Evolutionary conservation across 2,329 filamentous ascomycete genomes (phyloP).

Genomic region (Paracoccidioides lutzii): DNA sequence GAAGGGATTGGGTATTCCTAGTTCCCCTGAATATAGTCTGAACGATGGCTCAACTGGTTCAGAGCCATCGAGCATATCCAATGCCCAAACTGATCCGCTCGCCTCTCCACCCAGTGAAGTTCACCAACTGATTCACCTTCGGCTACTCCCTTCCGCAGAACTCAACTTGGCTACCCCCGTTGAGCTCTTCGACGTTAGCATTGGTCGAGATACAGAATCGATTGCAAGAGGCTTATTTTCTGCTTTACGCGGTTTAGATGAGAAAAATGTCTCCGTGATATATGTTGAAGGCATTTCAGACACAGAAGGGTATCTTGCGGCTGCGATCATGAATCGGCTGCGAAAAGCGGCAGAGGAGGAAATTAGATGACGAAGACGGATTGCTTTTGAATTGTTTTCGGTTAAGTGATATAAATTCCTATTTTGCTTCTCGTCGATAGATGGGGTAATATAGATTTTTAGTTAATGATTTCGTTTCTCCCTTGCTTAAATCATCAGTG

Average conservation of each 20-base stretch:
- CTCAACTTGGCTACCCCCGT: slow-evolving; percentile 9
- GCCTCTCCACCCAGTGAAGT: neutral
- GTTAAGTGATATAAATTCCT: neutral
- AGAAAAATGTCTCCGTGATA: slow-evolving; percentile 64
- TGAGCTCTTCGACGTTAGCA: slow-evolving; percentile 52
- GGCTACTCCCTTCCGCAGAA: neutral
- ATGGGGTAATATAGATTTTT: neutral
- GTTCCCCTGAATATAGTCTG: neutral
- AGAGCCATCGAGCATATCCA: neutral
- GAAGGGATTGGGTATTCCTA: slow-evolving; percentile 5
- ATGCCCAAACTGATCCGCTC: neutral
- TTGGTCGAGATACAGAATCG: slow-evolving; percentile 56
- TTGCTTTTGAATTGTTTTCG: slow-evolving; percentile 19
- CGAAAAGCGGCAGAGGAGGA: slow-evolving; percentile 58
- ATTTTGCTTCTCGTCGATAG: neutral
- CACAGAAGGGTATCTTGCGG: slow-evolving; percentile 61
- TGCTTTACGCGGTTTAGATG: slow-evolving; percentile 72
- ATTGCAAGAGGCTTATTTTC: slow-evolving; percentile 85
- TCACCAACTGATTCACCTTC: neutral
- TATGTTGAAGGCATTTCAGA: slow-evolving; percentile 78
- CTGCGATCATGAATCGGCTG: slow-evolving; percentile 73
- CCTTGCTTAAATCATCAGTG: neutral
- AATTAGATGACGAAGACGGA: slow-evolving; percentile 32
- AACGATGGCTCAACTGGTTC: neutral
- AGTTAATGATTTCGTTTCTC: neutral